Conservation (phyloP, 139 green algal genomes). For the Closterium sp. region DNA sequence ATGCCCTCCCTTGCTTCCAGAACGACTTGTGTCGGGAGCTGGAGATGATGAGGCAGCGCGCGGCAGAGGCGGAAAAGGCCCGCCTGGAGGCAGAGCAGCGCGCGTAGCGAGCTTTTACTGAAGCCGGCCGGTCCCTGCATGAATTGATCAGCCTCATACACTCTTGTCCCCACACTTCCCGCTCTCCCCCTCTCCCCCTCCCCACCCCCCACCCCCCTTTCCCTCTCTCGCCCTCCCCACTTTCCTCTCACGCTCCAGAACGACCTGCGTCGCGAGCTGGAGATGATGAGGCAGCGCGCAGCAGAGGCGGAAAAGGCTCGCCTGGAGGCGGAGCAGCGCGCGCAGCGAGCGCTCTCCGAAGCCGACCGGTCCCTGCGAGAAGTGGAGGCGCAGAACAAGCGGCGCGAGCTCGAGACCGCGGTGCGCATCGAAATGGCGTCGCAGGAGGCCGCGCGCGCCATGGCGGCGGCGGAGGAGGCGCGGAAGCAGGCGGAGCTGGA, state of each 20-base stretch:
- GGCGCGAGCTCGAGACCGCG: conserved; percentile 7
- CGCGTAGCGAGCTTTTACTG: conserved; percentile 8
- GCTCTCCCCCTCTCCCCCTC: not conserved
- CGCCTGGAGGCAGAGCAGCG: conserved; percentile 23
- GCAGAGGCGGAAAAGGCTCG: conserved; percentile 27
- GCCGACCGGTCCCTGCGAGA: conserved; percentile 26
- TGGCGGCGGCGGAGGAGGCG: conserved; percentile 29
- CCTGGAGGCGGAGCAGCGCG: conserved; percentile 20
- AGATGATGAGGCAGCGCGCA: conserved; percentile 22
- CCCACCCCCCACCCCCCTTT: too few species aligned
- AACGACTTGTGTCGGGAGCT: conserved; percentile 1
- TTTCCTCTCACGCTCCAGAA: not conserved
- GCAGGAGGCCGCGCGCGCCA: conserved; percentile 23
- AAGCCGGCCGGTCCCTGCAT: conserved; percentile 13
- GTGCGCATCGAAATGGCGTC: conserved; percentile 21
- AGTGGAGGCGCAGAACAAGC: conserved; percentile 22
- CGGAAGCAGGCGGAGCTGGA: conserved; percentile 18
- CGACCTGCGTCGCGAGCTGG: conserved; percentile 22
- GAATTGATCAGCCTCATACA: not conserved
- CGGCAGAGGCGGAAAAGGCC: conserved; percentile 15
- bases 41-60: not conserved
- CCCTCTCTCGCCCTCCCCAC: not conserved
- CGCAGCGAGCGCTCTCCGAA: conserved; percentile 15
- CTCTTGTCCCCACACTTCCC: too few species aligned
- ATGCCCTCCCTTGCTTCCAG: not conserved